Evolutionary conservation across 2,329 filamentous ascomycete species (phyloP).

Genomic region (Microdochium bolleyi): DNA sequence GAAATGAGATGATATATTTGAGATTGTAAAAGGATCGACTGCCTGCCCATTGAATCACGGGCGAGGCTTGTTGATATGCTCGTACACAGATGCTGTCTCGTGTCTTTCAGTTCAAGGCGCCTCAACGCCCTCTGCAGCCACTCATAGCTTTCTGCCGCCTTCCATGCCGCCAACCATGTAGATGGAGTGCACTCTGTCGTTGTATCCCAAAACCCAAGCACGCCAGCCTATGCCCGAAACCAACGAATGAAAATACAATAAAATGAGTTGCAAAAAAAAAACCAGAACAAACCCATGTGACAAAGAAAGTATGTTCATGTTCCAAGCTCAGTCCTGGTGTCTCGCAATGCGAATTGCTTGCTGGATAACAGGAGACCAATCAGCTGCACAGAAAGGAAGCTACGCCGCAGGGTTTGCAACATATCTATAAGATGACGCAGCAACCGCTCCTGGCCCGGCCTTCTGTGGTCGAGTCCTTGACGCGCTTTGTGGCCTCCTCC

Average conservation of each 20-base stretch:
- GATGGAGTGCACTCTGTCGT: not conserved
- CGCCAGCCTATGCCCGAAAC: not conserved
- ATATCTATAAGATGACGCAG: constrained; percentile 20
- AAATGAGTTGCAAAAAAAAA: not conserved
- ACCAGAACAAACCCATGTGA: not conserved
- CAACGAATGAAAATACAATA: not conserved
- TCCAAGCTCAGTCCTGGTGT: not conserved
- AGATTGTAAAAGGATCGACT: not conserved
- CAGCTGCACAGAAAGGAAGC: too few species aligned
- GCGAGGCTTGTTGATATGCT: not conserved
- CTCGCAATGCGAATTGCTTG: not conserved
- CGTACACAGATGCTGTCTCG: not conserved
- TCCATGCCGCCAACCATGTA: not conserved
- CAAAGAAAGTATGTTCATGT: not conserved
- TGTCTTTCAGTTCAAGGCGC: not conserved
- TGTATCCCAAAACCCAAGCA: not conserved
- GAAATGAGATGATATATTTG: not conserved
- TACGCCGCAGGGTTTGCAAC: not conserved
- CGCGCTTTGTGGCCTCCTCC: constrained; percentile 54
- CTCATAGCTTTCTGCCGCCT: not conserved
- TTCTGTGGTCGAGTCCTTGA: constrained; percentile 30
- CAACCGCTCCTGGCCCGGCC: constrained; percentile 18
- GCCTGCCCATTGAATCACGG: not conserved
- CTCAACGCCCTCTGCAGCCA: not conserved
- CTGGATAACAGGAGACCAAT: not conserved